Evolutionary conservation across 352 stramenopile species (phyloP).

Genomic region (Elongisporangium undulatum): DNA sequence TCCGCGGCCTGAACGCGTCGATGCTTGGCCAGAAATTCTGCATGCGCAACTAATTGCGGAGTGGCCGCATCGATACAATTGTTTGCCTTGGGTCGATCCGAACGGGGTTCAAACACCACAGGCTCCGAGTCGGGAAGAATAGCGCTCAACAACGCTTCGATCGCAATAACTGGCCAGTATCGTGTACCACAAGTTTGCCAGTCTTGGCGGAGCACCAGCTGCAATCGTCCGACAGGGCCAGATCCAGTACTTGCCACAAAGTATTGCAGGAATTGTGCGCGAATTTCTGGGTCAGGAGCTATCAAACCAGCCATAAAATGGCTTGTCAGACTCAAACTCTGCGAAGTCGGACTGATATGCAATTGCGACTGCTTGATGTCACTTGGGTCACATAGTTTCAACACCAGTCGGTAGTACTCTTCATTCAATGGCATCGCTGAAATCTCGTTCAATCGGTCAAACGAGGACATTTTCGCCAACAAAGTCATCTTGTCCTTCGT

Average conservation of each 20-base stretch:
- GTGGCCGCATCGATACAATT: not conserved
- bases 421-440: constrained; percentile 74
- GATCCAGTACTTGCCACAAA: constrained; percentile 45
- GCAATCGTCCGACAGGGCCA: constrained; percentile 44
- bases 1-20: constrained; percentile 27
- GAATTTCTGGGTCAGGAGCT: constrained; percentile 56
- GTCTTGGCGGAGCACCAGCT: constrained; percentile 76
- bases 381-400: constrained; percentile 66
- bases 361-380: constrained; percentile 71
- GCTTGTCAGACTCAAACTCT: constrained; percentile 63
- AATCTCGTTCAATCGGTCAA: constrained; percentile 85
- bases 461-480: constrained; percentile 82
- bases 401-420: constrained; percentile 74
- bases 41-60: constrained; percentile 4
- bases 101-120: constrained; percentile 6
- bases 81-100: not conserved
- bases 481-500: constrained; percentile 88
- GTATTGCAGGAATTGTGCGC: constrained; percentile 68
- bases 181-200: constrained; percentile 84
- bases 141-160: constrained; percentile 65
- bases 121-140: constrained; percentile 18
- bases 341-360: constrained; percentile 53
- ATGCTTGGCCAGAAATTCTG: constrained; percentile 25
- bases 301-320: constrained; percentile 80
- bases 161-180: constrained; percentile 80